Evolutionary conservation across 371 early-diverging fungal genomes (phyloP), one percentile per base, ranked within the genome.

Genomic region (Circinella umbellata): DNA sequence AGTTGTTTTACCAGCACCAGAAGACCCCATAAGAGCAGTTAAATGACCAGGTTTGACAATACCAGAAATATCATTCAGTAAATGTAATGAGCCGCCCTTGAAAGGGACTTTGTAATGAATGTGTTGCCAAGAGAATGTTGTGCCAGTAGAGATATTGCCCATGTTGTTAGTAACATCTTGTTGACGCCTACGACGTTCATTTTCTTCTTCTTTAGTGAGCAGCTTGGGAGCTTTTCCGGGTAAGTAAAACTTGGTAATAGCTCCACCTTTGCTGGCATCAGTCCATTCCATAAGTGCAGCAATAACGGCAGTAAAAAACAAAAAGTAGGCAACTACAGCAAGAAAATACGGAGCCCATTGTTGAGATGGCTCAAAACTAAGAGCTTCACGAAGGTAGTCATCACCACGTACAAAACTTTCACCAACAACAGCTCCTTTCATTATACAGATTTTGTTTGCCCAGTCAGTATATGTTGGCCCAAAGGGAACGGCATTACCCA

Each of bases 1-100:
- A 4, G 95, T 92, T 0, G 94, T 91, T 78, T 96, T 96, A 57
- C 96, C 96, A 35, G 92, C 89, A 67, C 94, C 94, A 18, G 90
- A 89, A 8, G 90, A 83, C 34, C 94, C 94, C 90, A 95, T 89
- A 20, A 95, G 74, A 9, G 94, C 96, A 3, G 88, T 87, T 77
- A 92, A 79, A 35, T 86, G 84, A 53, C 92, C 92, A 1, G 90
- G 89, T 68, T 85, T 85, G 70, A 91, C 80, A 61, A 86, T 83
- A 36, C 83, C 80, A 37, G 67, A 67, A 64, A 88, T 70, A 36
- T 81, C 84, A 66, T 80, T 74, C 15, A 85, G 78, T 39, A 85
- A 73, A 71, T 85, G 82, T 20, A 74, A 66, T 51, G 76, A 68
- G 57, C 79, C 80, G 49, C 79, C 83, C 74, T 84, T 84, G 70